A percentile compares a stretch with the other conserved stretches of the same genome.
Evolutionary conservation across 352 stramenopile species (phyloP).

Genomic region (Phytopythium ostracodes): DNA sequence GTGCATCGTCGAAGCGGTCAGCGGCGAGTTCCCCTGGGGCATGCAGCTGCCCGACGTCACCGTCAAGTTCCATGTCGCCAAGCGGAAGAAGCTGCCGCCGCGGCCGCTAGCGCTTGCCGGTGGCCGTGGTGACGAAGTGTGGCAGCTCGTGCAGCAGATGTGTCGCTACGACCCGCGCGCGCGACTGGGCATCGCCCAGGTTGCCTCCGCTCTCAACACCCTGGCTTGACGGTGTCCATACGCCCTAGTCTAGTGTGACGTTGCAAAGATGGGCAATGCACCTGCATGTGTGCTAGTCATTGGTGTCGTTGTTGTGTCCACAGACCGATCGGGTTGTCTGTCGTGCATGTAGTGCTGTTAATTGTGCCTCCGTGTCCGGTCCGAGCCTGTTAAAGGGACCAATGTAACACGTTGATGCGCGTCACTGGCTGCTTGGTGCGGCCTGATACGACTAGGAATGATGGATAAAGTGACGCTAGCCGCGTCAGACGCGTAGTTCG

Average conservation of each 20-base stretch:
- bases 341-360: no score
- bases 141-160: not conserved
- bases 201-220: not conserved
- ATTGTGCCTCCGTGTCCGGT: no score
- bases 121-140: not conserved
- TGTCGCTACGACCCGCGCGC: not conserved
- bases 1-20: slow-evolving; percentile 13
- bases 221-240: not conserved
- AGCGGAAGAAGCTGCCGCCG: not conserved
- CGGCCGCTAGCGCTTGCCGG: not conserved
- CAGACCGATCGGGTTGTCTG: no score
- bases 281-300: not conserved
- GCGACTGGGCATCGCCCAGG: not conserved
- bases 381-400: no score
- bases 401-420: not conserved
- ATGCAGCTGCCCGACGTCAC: not conserved
- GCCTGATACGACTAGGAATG: not conserved
- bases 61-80: slow-evolving; percentile 9
- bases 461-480: not conserved
- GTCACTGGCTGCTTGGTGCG: not conserved
- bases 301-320: not conserved
- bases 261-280: no score
- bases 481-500: slow-evolving; percentile 4
- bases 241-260: no score
- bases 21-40: slow-evolving; percentile 5